A percentile compares a stretch with the other conserved stretches of the same genome.
Evolutionary conservation across 2,329 filamentous ascomycete species (phyloP).

Genomic region (Alternaria atra): DNA sequence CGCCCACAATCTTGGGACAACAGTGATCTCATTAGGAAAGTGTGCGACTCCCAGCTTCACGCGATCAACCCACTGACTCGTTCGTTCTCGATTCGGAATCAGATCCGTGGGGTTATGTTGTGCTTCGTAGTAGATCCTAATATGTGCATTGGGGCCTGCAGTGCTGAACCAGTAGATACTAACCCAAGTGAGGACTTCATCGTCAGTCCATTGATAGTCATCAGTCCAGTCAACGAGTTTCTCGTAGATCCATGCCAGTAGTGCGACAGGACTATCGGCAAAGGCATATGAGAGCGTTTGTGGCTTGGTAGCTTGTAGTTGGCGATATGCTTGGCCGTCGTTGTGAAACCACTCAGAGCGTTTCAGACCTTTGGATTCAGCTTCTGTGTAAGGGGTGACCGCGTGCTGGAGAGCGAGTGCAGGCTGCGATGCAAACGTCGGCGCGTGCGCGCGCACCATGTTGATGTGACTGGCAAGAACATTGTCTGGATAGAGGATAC

Average conservation of each 20-base stretch:
- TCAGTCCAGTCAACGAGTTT: slow-evolving; percentile 83
- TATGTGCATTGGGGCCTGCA: slow-evolving; percentile 72
- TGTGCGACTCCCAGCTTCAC: slow-evolving; percentile 63
- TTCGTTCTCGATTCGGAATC: slow-evolving; percentile 44
- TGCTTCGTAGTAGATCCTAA: slow-evolving; percentile 77
- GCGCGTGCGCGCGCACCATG: slow-evolving; percentile 58
- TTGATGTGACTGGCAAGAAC: slow-evolving; percentile 71
- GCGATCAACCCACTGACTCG: slow-evolving; percentile 54
- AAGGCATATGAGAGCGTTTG: slow-evolving; percentile 76
- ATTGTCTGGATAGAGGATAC: slow-evolving; percentile 65
- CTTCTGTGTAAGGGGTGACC: slow-evolving; percentile 61
- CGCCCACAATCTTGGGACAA: slow-evolving; percentile 65
- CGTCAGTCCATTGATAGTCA: slow-evolving; percentile 74
- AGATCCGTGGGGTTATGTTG: slow-evolving; percentile 51
- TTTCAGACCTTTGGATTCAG: slow-evolving; percentile 62
- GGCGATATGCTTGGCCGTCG: slow-evolving; percentile 68
- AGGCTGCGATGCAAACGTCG: slow-evolving; percentile 59
- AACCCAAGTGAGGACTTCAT: slow-evolving; percentile 79
- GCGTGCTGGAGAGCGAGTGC: slow-evolving; percentile 66
- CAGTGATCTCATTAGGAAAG: slow-evolving; percentile 67
- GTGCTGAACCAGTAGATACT: slow-evolving; percentile 76
- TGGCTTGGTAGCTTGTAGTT: slow-evolving; percentile 72
- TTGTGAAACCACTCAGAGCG: slow-evolving; percentile 66
- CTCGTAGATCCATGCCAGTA: slow-evolving; percentile 83
- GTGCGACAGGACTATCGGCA: slow-evolving; percentile 72